Base-by-base conservation (phyloP, 2,329 filamentous ascomycete species). In the Nemania diffusa region DNA sequence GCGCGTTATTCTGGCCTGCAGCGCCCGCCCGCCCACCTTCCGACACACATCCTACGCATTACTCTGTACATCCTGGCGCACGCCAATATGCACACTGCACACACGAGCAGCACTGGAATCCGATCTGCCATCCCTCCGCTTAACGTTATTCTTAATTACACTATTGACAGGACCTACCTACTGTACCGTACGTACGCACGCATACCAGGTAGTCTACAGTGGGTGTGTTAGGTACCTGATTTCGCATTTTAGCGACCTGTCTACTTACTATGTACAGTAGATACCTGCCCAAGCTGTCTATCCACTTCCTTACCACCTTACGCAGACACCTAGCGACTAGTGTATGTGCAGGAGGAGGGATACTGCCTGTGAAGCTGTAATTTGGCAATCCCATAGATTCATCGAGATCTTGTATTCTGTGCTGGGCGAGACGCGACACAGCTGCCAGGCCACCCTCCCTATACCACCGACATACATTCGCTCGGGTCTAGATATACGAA, bases 341-440 rank as follows among this genome's bases (percentile, higher is more conserved):
- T n/a, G n/a, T n/a, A n/a, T n/a, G n/a, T n/a, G n/a, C n/a, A n/a
- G n/a, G n/a, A n/a, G n/a, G n/a, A n/a, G 55, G 53, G 59, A 59
- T 53, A 32, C 32, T 59, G 55, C 64, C 59, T 66, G 62, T 40
- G 57, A n/a, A 44, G 15, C 40, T 44, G 17, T 5, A 56, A 56
- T 65, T 48, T 27, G 50, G 26, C 42, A 44, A 13, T 56, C 51
- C 51, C 51, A 42, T 50, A 20, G 40, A 17, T n/a, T n/a, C 51
- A 57, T 65, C 63, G 57, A 65, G 63, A 65, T 60, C 62, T 50
- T 32, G 62, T 51, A 44, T 60, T 57, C 42, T 32, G 62, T 51
- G 34, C 50, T 22, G 24, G 53, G 15, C 15, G 17, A 50, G 34
- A 42, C 61, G 61, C 58, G 55, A 63, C 56, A 53, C 52, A 34